These are phyloP conservation scores for Volvariella surrecta DNA, from an alignment of 1,284 basidiomycete species.

Conservation along the genomic window DNA sequence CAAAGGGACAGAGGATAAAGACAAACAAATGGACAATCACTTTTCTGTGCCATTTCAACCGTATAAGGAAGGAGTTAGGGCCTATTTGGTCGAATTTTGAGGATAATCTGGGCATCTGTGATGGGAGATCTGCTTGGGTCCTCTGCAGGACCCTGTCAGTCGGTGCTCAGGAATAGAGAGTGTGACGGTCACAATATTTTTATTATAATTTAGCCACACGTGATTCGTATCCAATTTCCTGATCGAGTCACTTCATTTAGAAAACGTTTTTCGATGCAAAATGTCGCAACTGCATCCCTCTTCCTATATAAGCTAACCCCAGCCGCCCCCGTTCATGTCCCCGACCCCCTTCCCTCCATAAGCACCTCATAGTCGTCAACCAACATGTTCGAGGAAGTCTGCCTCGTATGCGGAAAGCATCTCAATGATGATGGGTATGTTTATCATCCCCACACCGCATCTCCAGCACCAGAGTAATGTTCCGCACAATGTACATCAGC, in stretches of 20 bases:
- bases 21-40: too few species aligned
- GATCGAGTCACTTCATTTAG: slow-evolving; percentile 17
- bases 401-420: slow-evolving; percentile 58
- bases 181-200: too few species aligned
- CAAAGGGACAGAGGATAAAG: too few species aligned
- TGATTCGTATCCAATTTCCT: not conserved
- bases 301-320: slow-evolving; percentile 24
- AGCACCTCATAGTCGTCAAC: slow-evolving; percentile 5
- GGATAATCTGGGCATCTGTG: too few species aligned
- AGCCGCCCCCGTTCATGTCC: slow-evolving; percentile 8
- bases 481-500: slow-evolving; percentile 26
- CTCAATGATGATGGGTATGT: slow-evolving; percentile 53
- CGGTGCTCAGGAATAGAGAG: not conserved
- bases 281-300: slow-evolving; percentile 23
- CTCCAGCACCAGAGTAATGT: slow-evolving; percentile 14
- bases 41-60: too few species aligned
- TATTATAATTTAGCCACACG: slow-evolving; percentile 5
- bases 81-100: too few species aligned
- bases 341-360: slow-evolving; percentile 9
- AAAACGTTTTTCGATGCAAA: slow-evolving; percentile 22
- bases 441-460: slow-evolving; percentile 13
- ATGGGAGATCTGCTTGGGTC: not conserved
- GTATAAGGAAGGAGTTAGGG: too few species aligned
- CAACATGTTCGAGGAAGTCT: slow-evolving; percentile 69
- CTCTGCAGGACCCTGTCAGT: not conserved